Percentiles rank a stretch among this genome's conserved stretches.
Conservation (phyloP, 345 rosid species). For the Schrenkiella parvula region DNA sequence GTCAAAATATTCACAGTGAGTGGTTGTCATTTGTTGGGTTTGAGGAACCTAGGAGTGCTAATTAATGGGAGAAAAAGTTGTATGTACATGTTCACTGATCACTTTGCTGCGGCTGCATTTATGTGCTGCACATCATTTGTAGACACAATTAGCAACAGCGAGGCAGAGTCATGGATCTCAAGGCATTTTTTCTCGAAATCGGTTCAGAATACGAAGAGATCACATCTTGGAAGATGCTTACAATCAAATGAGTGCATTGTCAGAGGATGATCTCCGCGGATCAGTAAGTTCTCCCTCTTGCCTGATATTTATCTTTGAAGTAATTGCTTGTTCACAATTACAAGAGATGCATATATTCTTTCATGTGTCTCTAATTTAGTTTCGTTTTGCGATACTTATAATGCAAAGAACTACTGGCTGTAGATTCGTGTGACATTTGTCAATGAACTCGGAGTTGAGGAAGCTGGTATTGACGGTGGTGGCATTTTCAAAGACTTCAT, state of each 20-base stretch:
- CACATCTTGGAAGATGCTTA: slow-evolving; percentile 97
- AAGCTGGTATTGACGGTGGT: slow-evolving; percentile 99
- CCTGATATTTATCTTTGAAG: slow-evolving; percentile 1
- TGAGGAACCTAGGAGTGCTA: slow-evolving; percentile 8
- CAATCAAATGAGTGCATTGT: slow-evolving; percentile 88
- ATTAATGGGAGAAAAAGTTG: neutral
- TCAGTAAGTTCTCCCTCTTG: slow-evolving; percentile 44
- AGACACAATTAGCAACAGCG: slow-evolving; percentile 72
- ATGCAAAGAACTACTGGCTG: slow-evolving; percentile 16
- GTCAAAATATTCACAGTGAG: slow-evolving; percentile 94
- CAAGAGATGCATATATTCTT: slow-evolving; percentile 4
- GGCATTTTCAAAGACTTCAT: slow-evolving; percentile 99
- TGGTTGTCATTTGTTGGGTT: slow-evolving; percentile 16
- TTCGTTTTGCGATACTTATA: slow-evolving; percentile 22
- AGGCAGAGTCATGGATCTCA: slow-evolving; percentile 74
- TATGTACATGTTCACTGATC: slow-evolving; percentile 18
- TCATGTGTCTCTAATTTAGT: slow-evolving; percentile 8
- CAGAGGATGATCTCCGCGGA: slow-evolving; percentile 96
- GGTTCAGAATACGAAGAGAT: slow-evolving; percentile 91
- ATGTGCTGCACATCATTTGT: slow-evolving; percentile 26
- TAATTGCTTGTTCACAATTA: slow-evolving; percentile 1
- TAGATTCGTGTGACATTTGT: slow-evolving; percentile 96
- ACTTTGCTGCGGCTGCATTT: slow-evolving; percentile 13
- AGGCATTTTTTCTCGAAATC: slow-evolving; percentile 70
- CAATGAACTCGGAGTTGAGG: slow-evolving; percentile 98